Percentiles rank a stretch among this genome's conserved stretches.
Conservation (phyloP, 2,329 filamentous ascomycete species). For the Xylariomycetidae sp. region DNA sequence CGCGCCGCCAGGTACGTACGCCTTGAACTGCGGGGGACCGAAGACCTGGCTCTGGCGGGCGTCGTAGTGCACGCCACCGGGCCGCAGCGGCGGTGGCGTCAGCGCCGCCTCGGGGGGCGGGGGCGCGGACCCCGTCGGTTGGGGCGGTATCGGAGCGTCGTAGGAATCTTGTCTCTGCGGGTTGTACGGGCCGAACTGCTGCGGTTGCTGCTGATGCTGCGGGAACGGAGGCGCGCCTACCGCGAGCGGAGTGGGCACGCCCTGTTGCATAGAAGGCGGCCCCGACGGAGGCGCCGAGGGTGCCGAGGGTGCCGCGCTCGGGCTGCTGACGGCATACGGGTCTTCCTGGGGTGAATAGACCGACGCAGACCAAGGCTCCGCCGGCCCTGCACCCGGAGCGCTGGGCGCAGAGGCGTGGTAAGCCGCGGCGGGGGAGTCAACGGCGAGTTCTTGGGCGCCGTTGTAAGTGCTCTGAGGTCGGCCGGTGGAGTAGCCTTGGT, state of each 20-base stretch:
- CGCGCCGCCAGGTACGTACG: slow-evolving; percentile 47
- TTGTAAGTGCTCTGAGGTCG: slow-evolving; percentile 64
- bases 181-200: slow-evolving; percentile 33
- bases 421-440: slow-evolving; percentile 63
- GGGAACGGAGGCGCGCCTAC: slow-evolving; percentile 17
- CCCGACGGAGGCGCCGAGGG: slow-evolving; percentile 24
- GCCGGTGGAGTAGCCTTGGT: slow-evolving; percentile 43
- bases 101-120: slow-evolving; percentile 34
- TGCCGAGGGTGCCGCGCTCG: slow-evolving; percentile 21
- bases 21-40: slow-evolving; percentile 54
- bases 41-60: slow-evolving; percentile 43
- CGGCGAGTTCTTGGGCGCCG: slow-evolving; percentile 69
- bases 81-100: slow-evolving; percentile 39
- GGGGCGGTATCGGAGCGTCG: slow-evolving; percentile 24
- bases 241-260: slow-evolving; percentile 19
- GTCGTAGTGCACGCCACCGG: slow-evolving; percentile 41
- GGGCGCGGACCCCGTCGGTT: slow-evolving; percentile 33
- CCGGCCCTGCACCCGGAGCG: slow-evolving; percentile 17
- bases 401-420: too few relatives aligned
- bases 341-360: slow-evolving; percentile 47
- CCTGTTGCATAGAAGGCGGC: slow-evolving; percentile 16
- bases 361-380: slow-evolving; percentile 40
- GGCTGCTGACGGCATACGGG: slow-evolving; percentile 24
- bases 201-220: slow-evolving; percentile 30
- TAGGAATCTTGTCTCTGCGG: slow-evolving; percentile 23